Conservation (phyloP, 2,329 filamentous ascomycete species). For the Pestalotiopsis sp. region DNA sequence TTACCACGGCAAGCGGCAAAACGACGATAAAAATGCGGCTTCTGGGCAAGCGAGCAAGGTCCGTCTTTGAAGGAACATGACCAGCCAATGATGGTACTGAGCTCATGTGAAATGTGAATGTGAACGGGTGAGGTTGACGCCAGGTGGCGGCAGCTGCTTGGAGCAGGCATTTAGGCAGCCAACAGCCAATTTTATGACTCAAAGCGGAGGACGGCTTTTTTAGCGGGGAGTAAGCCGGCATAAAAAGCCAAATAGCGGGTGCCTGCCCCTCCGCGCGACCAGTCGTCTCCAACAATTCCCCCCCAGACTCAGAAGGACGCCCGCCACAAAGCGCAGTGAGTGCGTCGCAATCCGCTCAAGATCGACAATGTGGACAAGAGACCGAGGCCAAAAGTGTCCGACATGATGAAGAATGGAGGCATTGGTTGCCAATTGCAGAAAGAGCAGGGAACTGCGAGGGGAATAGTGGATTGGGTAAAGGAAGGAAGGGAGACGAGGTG, state of each 20-base stretch:
- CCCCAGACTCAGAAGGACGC: slow-evolving; percentile 3
- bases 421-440: not conserved
- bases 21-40: not conserved
- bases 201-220: slow-evolving; percentile 16
- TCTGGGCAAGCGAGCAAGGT: not conserved
- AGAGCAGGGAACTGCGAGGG: not conserved
- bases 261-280: slow-evolving; percentile 43
- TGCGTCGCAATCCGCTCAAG: not conserved
- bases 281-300: slow-evolving; percentile 30
- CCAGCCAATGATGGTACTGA: not conserved
- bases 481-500: slow-evolving; percentile 13
- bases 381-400: not conserved
- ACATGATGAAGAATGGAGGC: not conserved
- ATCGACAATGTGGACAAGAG: slow-evolving; percentile 11
- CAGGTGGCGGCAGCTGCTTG: slow-evolving; percentile 6
- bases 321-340: not conserved
- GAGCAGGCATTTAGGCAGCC: slow-evolving; percentile 11
- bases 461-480: not conserved
- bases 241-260: slow-evolving; percentile 59
- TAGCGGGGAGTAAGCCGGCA: slow-evolving; percentile 38
- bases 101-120: not conserved
- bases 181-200: slow-evolving; percentile 23
- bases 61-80: not conserved
- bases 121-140: not conserved
- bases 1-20: not conserved